Base-by-base conservation (phyloP, 805 yeast genomes). In the Wickerhamomyces kurtzmanii region DNA sequence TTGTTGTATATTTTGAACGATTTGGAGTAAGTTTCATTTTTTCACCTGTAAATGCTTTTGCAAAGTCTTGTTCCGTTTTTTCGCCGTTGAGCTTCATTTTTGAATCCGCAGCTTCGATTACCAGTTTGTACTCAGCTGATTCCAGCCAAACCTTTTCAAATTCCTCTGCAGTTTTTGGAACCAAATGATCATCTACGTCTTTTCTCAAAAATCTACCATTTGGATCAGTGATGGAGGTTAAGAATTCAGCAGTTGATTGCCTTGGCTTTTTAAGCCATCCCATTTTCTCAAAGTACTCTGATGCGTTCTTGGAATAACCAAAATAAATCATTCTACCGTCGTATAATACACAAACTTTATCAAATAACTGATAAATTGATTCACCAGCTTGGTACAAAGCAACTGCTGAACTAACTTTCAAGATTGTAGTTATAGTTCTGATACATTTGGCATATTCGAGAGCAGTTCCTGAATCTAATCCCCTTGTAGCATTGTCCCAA, bases 241-340 rank as follows among this genome's bases (percentile, higher is more conserved):
- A 56, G 45, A 56, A 75, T 45, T 75, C 82, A n/a, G 76, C 68
- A 24, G 77, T 71, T 19, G 78, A 68, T 45, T 71, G 74, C 53
- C 78, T 65, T 29, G 63, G 60, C 25, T 68, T 62, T 39, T 72
- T 69, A 15, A 54, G 53, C 46, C 53, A 71, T 15, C 79, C 80
- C 70, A 74, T 60, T 12, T 54, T 50, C 25, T 51, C 40, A 43
- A 74, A 74, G 40, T 56, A 73, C n/a, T 50, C 57, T 45, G 59
- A 53, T 28, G 71, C 70, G 17, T 47, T 49, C 20, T 40, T 43
- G 6, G 64, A 55, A 26, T 57, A 45, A 31, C 73, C 73, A 39
- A 55, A 66, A 42, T 43, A 68, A 16, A 66, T 59, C 47, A 67
- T 68, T 37, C 59, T 54, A 20, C 68, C 65, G 33, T 63, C 68